Conservation (phyloP, 2,329 filamentous ascomycete genomes). For the Clonostachys rhizophaga region DNA sequence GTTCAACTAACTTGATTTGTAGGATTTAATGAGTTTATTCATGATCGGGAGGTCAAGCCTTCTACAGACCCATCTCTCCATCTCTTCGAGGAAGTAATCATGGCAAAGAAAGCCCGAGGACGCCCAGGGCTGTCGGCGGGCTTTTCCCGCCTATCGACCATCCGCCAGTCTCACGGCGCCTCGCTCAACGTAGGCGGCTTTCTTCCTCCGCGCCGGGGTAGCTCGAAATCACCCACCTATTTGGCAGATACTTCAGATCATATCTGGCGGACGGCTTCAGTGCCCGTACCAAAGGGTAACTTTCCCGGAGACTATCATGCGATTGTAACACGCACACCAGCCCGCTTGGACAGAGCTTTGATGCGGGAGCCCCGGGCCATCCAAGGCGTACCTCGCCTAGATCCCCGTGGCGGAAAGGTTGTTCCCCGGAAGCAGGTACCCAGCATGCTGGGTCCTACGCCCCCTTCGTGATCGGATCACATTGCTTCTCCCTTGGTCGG, state of each 20-base stretch:
- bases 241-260: slow-evolving; percentile 72
- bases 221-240: slow-evolving; percentile 49
- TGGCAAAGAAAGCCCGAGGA: slow-evolving; percentile 69
- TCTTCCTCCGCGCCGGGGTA: slow-evolving; percentile 24
- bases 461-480: slow-evolving; percentile 22
- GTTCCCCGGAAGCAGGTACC: slow-evolving; percentile 53
- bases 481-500: too few species aligned
- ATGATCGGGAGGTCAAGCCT: slow-evolving; percentile 67
- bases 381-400: slow-evolving; percentile 72
- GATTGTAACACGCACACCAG: slow-evolving; percentile 63
- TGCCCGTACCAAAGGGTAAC: slow-evolving; percentile 55
- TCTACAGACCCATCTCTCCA: slow-evolving; percentile 62
- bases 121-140: slow-evolving; percentile 62
- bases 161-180: slow-evolving; percentile 50
- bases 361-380: slow-evolving; percentile 93
- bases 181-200: slow-evolving; percentile 31
- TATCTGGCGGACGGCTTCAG: slow-evolving; percentile 68
- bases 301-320: slow-evolving; percentile 59
- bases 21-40: slow-evolving; percentile 77
- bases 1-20: background rate
- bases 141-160: slow-evolving; percentile 56
- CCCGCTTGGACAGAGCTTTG: slow-evolving; percentile 76
- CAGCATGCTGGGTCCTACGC: slow-evolving; percentile 37
- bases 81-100: slow-evolving; percentile 79
- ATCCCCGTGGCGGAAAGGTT: slow-evolving; percentile 42